Conservation (phyloP, 2,329 filamentous ascomycete species). For the Aureobasidium sp. region DNA sequence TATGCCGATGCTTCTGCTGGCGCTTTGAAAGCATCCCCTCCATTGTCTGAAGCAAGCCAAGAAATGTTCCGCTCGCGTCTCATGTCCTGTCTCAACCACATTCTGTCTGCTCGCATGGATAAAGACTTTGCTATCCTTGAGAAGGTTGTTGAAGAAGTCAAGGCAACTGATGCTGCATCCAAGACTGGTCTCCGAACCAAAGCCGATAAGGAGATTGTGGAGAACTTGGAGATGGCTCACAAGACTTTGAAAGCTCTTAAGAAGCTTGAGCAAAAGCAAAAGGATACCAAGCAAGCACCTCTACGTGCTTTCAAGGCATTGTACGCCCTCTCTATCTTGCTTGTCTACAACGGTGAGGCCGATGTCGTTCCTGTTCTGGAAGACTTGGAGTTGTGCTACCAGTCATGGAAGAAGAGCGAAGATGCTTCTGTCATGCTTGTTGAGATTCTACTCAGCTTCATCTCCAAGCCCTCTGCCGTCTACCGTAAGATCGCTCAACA, state of each 20-base stretch:
- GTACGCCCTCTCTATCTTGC: slow-evolving; percentile 74
- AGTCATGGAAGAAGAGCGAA: slow-evolving; percentile 43
- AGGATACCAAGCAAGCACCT: slow-evolving; percentile 28
- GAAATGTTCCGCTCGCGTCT: slow-evolving; percentile 46
- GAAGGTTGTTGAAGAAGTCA: not conserved
- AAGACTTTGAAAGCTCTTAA: slow-evolving; percentile 16
- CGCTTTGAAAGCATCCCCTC: slow-evolving; percentile 20
- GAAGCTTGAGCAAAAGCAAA: slow-evolving; percentile 19
- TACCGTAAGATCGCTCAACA: slow-evolving; percentile 81
- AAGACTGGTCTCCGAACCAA: slow-evolving; percentile 3
- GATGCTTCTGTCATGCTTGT: slow-evolving; percentile 60
- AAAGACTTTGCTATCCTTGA: slow-evolving; percentile 4
- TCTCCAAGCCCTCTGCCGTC: slow-evolving; percentile 74
- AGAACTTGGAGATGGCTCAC: slow-evolving; percentile 19
- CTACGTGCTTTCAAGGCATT: slow-evolving; percentile 66
- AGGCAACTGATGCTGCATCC: not conserved
- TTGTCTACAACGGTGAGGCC: slow-evolving; percentile 81
- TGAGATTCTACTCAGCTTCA: slow-evolving; percentile 83
- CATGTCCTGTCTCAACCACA: slow-evolving; percentile 44
- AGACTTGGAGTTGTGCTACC: slow-evolving; percentile 69
- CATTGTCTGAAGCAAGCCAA: slow-evolving; percentile 38
- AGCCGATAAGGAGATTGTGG: slow-evolving; percentile 10
- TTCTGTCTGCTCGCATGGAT: slow-evolving; percentile 28
- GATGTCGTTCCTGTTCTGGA: slow-evolving; percentile 76
- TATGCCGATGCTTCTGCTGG: slow-evolving; percentile 18